phyloP scores from a whole-genome alignment of 2,329 filamentous ascomycete species.

The Coleophoma eucalyptorum region DNA sequence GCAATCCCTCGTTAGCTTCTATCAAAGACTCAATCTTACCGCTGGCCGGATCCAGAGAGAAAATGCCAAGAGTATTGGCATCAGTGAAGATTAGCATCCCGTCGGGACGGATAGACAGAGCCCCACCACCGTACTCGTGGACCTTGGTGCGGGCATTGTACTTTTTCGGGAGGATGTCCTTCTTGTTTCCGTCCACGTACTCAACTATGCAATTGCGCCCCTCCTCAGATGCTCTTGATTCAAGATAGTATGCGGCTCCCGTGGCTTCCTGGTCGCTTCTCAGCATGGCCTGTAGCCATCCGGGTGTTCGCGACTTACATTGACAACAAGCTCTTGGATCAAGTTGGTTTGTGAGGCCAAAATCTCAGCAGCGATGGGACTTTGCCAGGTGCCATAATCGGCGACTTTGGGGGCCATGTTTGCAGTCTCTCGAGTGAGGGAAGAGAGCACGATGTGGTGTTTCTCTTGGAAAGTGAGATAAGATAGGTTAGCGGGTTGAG shows the following conservation, averaged over 20 bases:
- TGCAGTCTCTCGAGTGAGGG: neutral
- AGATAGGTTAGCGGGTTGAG: too few relatives aligned
- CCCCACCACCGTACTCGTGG: slow-evolving; percentile 49
- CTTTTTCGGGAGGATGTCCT: slow-evolving; percentile 37
- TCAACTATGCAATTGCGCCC: slow-evolving; percentile 43
- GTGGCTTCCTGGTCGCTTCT: slow-evolving; percentile 13
- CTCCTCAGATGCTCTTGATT: slow-evolving; percentile 29
- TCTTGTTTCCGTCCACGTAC: slow-evolving; percentile 26
- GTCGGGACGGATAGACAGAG: slow-evolving; percentile 35
- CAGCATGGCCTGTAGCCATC: slow-evolving; percentile 6
- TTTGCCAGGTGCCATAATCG: slow-evolving; percentile 34
- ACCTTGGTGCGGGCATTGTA: slow-evolving; percentile 41
- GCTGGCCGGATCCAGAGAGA: slow-evolving; percentile 34
- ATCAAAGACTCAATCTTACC: slow-evolving; percentile 29
- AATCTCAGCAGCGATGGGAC: slow-evolving; percentile 31
- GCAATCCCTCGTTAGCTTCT: slow-evolving; percentile 28
- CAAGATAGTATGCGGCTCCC: slow-evolving; percentile 29
- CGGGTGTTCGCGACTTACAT: slow-evolving; percentile 10
- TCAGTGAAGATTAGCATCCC: slow-evolving; percentile 43
- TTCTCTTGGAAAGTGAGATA: too few relatives aligned
- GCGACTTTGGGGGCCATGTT: slow-evolving; percentile 9
- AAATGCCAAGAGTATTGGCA: slow-evolving; percentile 35
- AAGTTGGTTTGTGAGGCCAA: slow-evolving; percentile 28
- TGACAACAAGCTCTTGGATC: slow-evolving; percentile 24
- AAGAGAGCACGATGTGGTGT: too few relatives aligned